These are phyloP conservation scores for Penicillium silybi DNA, from an alignment of 495 filamentous ascomycete species.

Conservation along the genomic window DNA sequence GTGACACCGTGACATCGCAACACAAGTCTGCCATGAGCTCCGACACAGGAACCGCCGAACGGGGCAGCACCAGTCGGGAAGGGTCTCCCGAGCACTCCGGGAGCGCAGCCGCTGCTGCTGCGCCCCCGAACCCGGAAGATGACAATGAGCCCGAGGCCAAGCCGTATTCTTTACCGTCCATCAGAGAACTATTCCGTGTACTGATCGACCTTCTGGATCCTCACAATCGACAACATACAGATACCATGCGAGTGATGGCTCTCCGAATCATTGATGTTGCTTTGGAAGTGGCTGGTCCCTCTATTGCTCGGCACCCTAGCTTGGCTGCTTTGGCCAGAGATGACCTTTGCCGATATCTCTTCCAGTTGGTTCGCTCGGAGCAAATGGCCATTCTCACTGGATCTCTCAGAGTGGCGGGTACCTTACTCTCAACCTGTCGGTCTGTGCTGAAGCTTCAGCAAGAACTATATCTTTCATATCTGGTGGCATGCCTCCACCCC, in stretches of 20 bases:
- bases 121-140: slow-evolving; percentile 38
- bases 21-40: slow-evolving; percentile 42
- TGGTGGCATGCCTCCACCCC: slow-evolving; percentile 91
- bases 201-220: slow-evolving; percentile 94
- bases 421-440: slow-evolving; percentile 84
- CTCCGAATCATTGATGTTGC: slow-evolving; percentile 96
- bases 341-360: slow-evolving; percentile 88
- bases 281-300: slow-evolving; percentile 91
- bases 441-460: slow-evolving; percentile 95
- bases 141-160: slow-evolving; percentile 55
- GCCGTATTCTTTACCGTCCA: slow-evolving; percentile 91
- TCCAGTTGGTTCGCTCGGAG: slow-evolving; percentile 94
- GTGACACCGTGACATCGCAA: slow-evolving; percentile 53
- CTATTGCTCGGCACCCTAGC: slow-evolving; percentile 89
- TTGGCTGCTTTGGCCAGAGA: slow-evolving; percentile 87
- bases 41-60: slow-evolving; percentile 35
- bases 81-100: slow-evolving; percentile 31
- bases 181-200: slow-evolving; percentile 88
- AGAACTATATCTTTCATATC: slow-evolving; percentile 91
- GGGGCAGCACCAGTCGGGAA: slow-evolving; percentile 34
- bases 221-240: slow-evolving; percentile 84
- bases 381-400: slow-evolving; percentile 91
- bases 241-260: slow-evolving; percentile 96
- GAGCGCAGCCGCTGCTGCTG: slow-evolving; percentile 44
- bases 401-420: slow-evolving; percentile 86